Conservation (phyloP, 2,329 filamentous ascomycete species). For the Cladosporium sp. region DNA sequence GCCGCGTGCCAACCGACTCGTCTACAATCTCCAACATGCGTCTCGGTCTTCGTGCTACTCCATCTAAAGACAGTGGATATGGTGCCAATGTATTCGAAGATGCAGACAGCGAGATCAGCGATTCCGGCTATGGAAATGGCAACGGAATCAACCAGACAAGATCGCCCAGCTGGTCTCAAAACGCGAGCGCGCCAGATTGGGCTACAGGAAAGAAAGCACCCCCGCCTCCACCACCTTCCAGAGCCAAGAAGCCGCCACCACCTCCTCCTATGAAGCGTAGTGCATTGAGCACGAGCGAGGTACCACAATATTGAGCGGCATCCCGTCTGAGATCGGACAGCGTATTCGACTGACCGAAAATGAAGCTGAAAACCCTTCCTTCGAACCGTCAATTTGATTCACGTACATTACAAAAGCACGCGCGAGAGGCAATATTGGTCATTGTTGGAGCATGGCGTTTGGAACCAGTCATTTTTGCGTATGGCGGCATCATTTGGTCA, state of each 20-base stretch:
- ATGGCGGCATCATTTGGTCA: too few species aligned
- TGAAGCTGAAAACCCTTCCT: background rate
- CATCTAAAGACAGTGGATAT: constrained; percentile 30
- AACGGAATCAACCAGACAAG: background rate
- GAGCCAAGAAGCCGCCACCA: constrained; percentile 59
- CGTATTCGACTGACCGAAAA: background rate
- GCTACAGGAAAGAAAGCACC: constrained; percentile 54
- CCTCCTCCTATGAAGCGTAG: constrained; percentile 62
- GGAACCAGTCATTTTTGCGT: too few species aligned
- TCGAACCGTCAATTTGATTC: background rate
- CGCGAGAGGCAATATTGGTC: too few species aligned
- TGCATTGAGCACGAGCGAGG: constrained; percentile 40
- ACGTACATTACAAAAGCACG: too few species aligned
- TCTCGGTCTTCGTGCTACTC: constrained; percentile 41
- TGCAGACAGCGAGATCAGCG: constrained; percentile 43
- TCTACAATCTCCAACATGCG: constrained; percentile 46
- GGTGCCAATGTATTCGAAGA: constrained; percentile 47
- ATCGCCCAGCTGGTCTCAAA: constrained; percentile 25
- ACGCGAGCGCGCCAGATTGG: constrained; percentile 16
- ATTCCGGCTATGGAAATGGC: constrained; percentile 12
- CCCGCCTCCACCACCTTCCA: constrained; percentile 54
- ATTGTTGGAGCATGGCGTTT: too few species aligned
- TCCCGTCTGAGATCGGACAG: background rate
- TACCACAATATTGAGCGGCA: constrained; percentile 26
- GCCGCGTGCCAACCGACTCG: constrained; percentile 54